These are phyloP conservation scores for Malassezia furfur DNA, from an alignment of 1,284 basidiomycete species.

Conservation along the genomic window DNA sequence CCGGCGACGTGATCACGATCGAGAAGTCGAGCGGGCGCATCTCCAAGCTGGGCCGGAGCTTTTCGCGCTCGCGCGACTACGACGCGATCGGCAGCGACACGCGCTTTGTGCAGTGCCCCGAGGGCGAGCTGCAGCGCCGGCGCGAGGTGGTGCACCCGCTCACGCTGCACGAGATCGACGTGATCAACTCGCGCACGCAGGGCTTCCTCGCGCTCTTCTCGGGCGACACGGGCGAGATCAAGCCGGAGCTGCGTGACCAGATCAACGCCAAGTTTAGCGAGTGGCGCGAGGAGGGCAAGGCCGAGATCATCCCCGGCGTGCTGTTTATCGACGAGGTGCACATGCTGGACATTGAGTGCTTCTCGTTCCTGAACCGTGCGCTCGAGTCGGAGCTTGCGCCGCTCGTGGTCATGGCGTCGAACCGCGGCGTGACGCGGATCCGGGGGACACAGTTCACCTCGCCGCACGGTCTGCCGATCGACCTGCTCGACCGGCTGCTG, in stretches of 20 bases:
- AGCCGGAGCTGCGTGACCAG: slow-evolving; percentile 88
- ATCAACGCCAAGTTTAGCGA: slow-evolving; percentile 94
- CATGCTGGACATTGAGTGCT: slow-evolving; percentile 99
- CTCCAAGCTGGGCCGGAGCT: slow-evolving; percentile 87
- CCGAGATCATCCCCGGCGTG: slow-evolving; percentile 87
- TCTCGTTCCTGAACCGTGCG: slow-evolving; percentile 93
- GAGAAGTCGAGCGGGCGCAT: slow-evolving; percentile 96
- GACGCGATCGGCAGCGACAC: slow-evolving; percentile 90
- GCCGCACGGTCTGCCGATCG: slow-evolving; percentile 88
- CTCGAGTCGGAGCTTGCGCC: slow-evolving; percentile 87
- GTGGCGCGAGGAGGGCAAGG: slow-evolving; percentile 98
- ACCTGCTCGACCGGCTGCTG: slow-evolving; percentile 84
- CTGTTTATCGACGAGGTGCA: slow-evolving; percentile 56
- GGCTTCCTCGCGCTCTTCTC: slow-evolving; percentile 60
- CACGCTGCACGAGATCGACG: slow-evolving; percentile 95
- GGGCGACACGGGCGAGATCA: slow-evolving; percentile 94
- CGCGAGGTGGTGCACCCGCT: slow-evolving; percentile 96
- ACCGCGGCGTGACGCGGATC: slow-evolving; percentile 86
- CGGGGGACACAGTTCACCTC: slow-evolving; percentile 87
- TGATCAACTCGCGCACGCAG: slow-evolving; percentile 96
- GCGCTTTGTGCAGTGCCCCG: slow-evolving; percentile 93
- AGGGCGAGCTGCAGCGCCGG: slow-evolving; percentile 92
- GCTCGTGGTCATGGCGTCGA: slow-evolving; percentile 95
- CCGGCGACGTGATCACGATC: slow-evolving; percentile 89
- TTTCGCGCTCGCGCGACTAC: slow-evolving; percentile 90